Conservation (phyloP, 2,329 filamentous ascomycete genomes). For the Diplodia corticola region DNA sequence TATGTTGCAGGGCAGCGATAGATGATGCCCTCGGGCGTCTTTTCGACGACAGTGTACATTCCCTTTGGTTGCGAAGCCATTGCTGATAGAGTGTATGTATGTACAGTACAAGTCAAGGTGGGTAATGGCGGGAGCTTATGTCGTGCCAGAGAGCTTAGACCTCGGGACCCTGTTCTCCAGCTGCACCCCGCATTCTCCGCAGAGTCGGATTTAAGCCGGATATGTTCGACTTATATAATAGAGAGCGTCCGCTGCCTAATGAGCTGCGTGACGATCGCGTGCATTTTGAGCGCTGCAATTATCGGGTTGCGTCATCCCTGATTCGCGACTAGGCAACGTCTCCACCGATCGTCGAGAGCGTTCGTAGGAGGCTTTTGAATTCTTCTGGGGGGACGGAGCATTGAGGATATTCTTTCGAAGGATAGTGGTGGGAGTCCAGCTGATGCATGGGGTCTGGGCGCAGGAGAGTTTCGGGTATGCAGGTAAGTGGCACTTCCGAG, state of each 20-base stretch:
- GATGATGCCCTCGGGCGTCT: constrained; percentile 32
- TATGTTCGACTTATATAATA: too few relatives aligned
- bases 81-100: background rate
- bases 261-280: background rate
- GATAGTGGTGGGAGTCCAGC: background rate
- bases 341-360: background rate
- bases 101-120: background rate
- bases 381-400: background rate
- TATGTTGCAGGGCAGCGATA: constrained; percentile 37
- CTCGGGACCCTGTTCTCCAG: constrained; percentile 3
- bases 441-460: background rate
- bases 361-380: too few relatives aligned
- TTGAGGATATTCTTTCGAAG: background rate
- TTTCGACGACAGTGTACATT: constrained; percentile 40
- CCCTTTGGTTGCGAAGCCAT: background rate
- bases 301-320: background rate
- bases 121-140: background rate
- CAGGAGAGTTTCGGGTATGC: background rate
- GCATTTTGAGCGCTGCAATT: background rate
- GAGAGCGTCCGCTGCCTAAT: background rate
- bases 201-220: background rate
- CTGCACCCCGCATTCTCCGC: constrained; percentile 13
- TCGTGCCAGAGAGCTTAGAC: background rate
- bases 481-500: background rate
- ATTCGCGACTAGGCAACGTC: background rate